Percentiles rank a stretch among this genome's conserved stretches.
Evolutionary conservation across 192 early-diverging fungal genomes (phyloP).

Genomic region (Coemansia sp.): DNA sequence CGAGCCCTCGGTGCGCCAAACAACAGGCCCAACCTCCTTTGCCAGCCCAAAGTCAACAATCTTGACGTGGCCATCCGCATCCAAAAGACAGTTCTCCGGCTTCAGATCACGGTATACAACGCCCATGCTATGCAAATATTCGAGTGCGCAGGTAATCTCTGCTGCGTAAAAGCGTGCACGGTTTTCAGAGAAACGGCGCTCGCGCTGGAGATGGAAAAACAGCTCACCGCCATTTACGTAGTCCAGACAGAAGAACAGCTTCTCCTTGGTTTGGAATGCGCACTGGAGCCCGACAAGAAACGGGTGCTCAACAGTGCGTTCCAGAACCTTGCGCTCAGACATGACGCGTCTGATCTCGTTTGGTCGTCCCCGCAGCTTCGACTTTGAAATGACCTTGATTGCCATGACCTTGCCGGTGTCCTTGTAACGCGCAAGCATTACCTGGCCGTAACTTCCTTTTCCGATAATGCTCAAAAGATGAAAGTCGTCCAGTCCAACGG

Average conservation of each 20-base stretch:
- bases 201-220: constrained; percentile 72
- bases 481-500: constrained; percentile 61
- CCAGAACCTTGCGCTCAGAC: constrained; percentile 67
- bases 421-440: constrained; percentile 74
- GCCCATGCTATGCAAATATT: constrained; percentile 87
- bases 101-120: constrained; percentile 87
- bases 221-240: constrained; percentile 79
- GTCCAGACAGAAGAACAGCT: constrained; percentile 74
- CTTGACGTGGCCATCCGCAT: constrained; percentile 75
- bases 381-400: constrained; percentile 74
- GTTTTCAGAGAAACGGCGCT: constrained; percentile 64
- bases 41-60: constrained; percentile 95
- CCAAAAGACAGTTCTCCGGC: constrained; percentile 86
- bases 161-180: constrained; percentile 63
- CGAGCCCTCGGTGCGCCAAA: constrained; percentile 79
- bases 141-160: constrained; percentile 57
- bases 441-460: constrained; percentile 76
- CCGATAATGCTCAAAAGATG: constrained; percentile 73
- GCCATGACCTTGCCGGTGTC: constrained; percentile 67
- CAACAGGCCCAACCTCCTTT: constrained; percentile 67
- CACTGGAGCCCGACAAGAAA: constrained; percentile 73
- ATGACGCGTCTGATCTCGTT: constrained; percentile 66
- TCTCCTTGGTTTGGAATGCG: constrained; percentile 73
- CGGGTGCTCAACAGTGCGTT: constrained; percentile 55
- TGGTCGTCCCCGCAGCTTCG: constrained; percentile 63